Evolutionary conservation across 805 yeast species (phyloP), one percentile per base, ranked within the genome.

Genomic region (Lachancea lanzarotensis): DNA sequence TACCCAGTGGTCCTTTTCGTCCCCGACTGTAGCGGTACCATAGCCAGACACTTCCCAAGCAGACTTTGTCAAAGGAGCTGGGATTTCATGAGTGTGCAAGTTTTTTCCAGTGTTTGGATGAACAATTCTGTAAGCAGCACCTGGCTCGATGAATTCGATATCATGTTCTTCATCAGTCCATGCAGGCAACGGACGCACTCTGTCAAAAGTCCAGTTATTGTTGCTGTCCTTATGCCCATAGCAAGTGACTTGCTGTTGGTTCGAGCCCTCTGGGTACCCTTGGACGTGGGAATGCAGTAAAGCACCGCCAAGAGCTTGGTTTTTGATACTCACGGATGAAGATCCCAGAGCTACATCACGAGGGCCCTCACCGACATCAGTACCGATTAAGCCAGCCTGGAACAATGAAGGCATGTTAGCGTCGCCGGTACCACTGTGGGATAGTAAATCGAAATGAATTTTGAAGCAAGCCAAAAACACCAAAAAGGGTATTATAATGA

Each of bases 201-300:
- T 74, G 54, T 83, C 82, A 53, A 88, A 70, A 25, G 74, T 57
- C 84, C 96, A 90, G 44, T 84, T 78, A 63, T 91, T 93, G 67
- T 93, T 91, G 43, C 73, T 67, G 63, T 93, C 98, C 61, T 87
- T 87, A 65, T 81, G 88, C 16, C 90, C 86, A 63, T 93, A 93
- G 6, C 93, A 86, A 22, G 98, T 93, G 40, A 93, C 74, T 66
- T 93, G 99, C 65, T 90, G 97, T 67, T 93, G 98, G 50, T 76
- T 75, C 2, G 96, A 86, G 3, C 98, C 98, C 52, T 80, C 88
- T 13, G 98, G 98, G 62, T 82, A 93, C 11, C 74, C 64, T 61
- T 85, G 95, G 15, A 73, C 71, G 61, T 93, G 98, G 0, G 98
- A 91, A 62, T 93, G 98, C 50, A 93, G 68, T 51, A 87, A 68